Evolutionary conservation across 2,329 filamentous ascomycete genomes (phyloP), one percentile per base, ranked within the genome.

Genomic region (Fonsecaea multimorphosa): DNA sequence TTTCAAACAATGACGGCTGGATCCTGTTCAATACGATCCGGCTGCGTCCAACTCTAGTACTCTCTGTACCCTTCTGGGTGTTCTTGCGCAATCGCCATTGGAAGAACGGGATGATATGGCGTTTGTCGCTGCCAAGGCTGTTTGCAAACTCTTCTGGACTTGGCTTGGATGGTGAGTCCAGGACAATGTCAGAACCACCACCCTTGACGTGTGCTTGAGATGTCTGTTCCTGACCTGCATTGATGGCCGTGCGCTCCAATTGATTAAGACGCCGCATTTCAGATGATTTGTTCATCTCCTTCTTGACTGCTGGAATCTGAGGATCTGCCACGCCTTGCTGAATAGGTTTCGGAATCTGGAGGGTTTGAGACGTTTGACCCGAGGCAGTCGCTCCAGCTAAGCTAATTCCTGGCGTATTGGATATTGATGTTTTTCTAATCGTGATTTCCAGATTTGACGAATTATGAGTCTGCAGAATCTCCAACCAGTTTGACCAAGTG

Each of bases 81-180:
- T 19, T 46, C 16, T 46, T 46, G 16, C n/a, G 40, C 40, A 46
- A 14, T 22, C 40, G 40, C 16, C 40, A 22, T 46, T 46, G 40
- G 16, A 46, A 46, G n/a, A 46, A 46, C n/a, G 40, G 40, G 22
- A 46, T 22, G 40, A 46, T 46, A 22, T 19, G n/a, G 16, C 19
- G 16, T 46, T 46, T 46, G 6, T 46, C 40, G 16, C 40, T 46
- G n/a, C n/a, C 40, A 3, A 46, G 40, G 19, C 40, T 46, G 40
- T 46, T 46, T 7, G 40, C 40, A 46, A 46, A 46, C n/a, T 46
- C 40, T 22, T 46, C 40, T 19, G 40, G 19, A 46, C 40, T 46
- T 46, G 40, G 40, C 1, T 46, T 19, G 2, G n/a, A 46, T 8
- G 19, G n/a, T 22, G 16, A 8, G 6, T 8, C 40, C 4, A 46